Base-by-base conservation (phyloP, 371 early-diverging fungal genomes). In the Mortierella sp. region DNA sequence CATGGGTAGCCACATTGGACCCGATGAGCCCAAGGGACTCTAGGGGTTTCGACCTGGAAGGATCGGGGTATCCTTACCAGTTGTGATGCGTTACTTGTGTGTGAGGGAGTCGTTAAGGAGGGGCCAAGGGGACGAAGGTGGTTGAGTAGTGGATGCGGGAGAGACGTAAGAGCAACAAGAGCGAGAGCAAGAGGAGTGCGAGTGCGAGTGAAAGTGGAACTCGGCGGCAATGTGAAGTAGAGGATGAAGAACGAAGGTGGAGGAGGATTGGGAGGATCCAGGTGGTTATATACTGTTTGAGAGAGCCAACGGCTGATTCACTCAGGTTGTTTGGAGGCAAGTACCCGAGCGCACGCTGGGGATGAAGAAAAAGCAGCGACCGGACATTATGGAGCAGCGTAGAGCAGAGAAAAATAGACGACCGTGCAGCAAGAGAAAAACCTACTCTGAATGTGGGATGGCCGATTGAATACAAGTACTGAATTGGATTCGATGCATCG, bases 231-330 rank as follows among this genome's bases (percentile, higher is more conserved):
- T 23, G 48, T n/a, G 31, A 54, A 31, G 54, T 34, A 23, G 54
- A 54, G 54, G 54, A 38, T 54, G 55, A 55, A 27, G 45, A 43
- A 54, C 34, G 16, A 55, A 55, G 43, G 23, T 34, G 24, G 24
- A 18, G 18, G 23, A 43, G 26, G 27, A 49, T 12, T 21, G 24
- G 12, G 43, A 53, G 55, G 55, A 55, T 43, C 45, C 55, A 55
- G 55, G 8, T 53, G 4, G 55, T 55, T 55, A 42, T 55, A 55
- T 55, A 55, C 55, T 42, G 55, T 55, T 55, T 55, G 43, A 55
- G 43, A 55, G 16, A 14, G 34, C 4, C 34, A 34, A 34, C 34
- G 34, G 34, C 34, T 34, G 34, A 34, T 34, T 34, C 34, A 34
- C 7, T 34, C 10, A 34, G 34, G 34, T 34, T 34, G 34, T 34